Evolutionary conservation across 257 asterid genomes (phyloP).

Genomic region (Oldenlandia corymbosa): DNA sequence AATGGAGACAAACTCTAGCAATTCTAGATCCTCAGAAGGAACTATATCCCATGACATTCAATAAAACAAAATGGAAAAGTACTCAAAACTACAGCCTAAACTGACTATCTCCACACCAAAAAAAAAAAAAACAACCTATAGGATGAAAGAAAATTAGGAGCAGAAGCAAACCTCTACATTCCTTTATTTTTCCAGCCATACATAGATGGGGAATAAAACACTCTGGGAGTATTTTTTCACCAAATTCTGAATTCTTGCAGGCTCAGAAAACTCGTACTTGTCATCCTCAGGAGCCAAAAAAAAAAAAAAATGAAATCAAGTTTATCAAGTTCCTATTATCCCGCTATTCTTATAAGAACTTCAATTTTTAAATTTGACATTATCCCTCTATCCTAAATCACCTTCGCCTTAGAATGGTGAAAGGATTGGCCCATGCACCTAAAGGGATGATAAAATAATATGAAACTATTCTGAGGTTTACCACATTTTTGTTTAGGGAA

Average conservation of each 20-base stretch:
- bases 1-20: background rate
- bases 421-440: background rate
- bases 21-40: background rate
- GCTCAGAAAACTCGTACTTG: conserved; percentile 86
- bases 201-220: conserved; percentile 85
- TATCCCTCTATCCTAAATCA: background rate
- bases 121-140: too few species aligned
- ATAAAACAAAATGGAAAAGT: background rate
- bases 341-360: too few species aligned
- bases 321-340: background rate
- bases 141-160: background rate
- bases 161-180: conserved; percentile 63
- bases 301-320: background rate
- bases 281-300: conserved; percentile 42
- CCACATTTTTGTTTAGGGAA: too few species aligned
- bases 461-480: background rate
- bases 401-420: background rate
- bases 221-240: conserved; percentile 96
- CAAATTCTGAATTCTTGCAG: conserved; percentile 72
- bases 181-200: conserved; percentile 93
- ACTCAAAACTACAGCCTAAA: background rate
- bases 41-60: background rate
- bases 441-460: background rate
- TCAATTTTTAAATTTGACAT: background rate
- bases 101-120: too few species aligned